Evolutionary conservation across 257 asterid species (phyloP).

Genomic region (Plantago major): DNA sequence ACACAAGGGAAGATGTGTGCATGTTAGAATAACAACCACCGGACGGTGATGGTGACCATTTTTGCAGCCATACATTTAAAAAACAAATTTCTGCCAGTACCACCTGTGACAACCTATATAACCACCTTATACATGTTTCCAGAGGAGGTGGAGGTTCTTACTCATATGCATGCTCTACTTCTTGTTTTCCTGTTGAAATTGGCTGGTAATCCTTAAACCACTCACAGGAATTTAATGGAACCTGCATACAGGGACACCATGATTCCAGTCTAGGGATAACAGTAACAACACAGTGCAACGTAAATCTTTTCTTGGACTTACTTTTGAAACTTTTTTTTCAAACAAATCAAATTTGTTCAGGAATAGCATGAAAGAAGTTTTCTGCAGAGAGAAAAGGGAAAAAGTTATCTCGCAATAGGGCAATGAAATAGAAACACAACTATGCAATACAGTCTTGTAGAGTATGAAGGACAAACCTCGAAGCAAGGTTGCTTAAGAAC

Average conservation of each 20-base stretch:
- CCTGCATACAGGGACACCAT: constrained; percentile 45
- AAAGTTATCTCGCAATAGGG: constrained; percentile 4
- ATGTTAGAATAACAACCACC: too few species aligned
- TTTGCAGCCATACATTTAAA: too few species aligned
- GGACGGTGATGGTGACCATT: too few species aligned
- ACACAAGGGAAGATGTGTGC: too few species aligned
- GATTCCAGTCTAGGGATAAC: constrained; percentile 24
- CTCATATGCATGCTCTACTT: constrained; percentile 97
- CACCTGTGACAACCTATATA: too few species aligned
- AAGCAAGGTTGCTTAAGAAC: constrained; percentile 95
- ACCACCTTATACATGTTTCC: too few species aligned
- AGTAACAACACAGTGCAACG: constrained; percentile 6
- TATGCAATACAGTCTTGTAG: constrained; percentile 14
- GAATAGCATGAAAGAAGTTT: constrained; percentile 95
- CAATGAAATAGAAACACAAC: constrained; percentile 6
- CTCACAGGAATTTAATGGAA: constrained; percentile 74
- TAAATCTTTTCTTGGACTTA: constrained; percentile 37
- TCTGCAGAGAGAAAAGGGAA: constrained; percentile 49
- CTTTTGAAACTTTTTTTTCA: constrained; percentile 89
- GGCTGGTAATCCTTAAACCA: constrained; percentile 99
- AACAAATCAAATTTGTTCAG: constrained; percentile 97
- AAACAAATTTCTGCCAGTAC: too few species aligned
- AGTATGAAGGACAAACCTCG: constrained; percentile 50
- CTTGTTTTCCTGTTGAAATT: constrained; percentile 89
- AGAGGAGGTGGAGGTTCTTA: constrained; percentile 35